These are phyloP conservation scores for Lathyrus oleraceus DNA, from an alignment of 306 rosid species.

Conservation along the genomic window DNA sequence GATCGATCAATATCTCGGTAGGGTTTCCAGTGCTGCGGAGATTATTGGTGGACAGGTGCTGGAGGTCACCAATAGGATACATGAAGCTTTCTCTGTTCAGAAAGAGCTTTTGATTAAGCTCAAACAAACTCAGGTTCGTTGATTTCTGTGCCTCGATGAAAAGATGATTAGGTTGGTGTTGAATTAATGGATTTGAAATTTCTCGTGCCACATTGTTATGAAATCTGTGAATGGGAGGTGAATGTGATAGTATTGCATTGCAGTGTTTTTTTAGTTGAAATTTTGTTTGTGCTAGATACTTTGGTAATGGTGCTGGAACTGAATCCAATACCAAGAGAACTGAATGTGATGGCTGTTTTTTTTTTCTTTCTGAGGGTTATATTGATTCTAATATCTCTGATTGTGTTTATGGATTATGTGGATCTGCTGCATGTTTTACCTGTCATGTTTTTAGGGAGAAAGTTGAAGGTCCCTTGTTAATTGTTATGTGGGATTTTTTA, in stretches of 20 bases:
- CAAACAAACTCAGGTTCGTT: constrained; percentile 70
- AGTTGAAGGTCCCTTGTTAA: background rate
- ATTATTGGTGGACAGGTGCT: constrained; percentile 76
- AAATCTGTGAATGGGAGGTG: background rate
- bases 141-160: background rate
- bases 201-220: background rate
- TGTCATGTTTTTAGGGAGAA: background rate
- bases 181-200: constrained; percentile 29
- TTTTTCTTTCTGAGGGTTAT: background rate
- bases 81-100: constrained; percentile 70
- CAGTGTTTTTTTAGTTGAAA: background rate
- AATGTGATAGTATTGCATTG: background rate
- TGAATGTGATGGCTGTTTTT: constrained; percentile 4
- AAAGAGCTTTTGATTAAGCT: constrained; percentile 67
- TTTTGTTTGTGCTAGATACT: background rate
- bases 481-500: background rate
- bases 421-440: background rate
- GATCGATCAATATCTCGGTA: constrained; percentile 50
- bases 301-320: background rate
- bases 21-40: constrained; percentile 68
- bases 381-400: background rate
- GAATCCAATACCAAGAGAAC: constrained; percentile 4
- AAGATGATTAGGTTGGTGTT: background rate
- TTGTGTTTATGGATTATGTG: constrained; percentile 7
- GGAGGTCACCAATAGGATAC: constrained; percentile 53